Conservation (phyloP, 129 eudicot genomes). For the Dittrichia graveolens region DNA sequence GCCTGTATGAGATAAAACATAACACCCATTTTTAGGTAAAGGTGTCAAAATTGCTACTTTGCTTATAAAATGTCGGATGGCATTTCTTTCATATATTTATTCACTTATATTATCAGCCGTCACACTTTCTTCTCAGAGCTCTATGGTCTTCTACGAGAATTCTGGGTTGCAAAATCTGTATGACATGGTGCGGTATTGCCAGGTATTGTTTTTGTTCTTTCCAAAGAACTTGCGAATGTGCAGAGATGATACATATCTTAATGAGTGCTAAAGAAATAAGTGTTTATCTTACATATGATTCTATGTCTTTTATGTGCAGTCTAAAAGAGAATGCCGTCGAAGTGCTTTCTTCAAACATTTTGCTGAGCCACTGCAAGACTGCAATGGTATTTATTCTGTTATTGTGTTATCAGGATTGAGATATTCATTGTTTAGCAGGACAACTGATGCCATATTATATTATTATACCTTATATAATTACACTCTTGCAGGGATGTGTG, state of each 20-base stretch:
- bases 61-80: constrained; percentile 10
- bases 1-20: neutral
- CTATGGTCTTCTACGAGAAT: constrained; percentile 98
- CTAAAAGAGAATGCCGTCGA: constrained; percentile 77
- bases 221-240: constrained; percentile 18
- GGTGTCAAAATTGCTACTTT: neutral
- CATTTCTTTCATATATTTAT: neutral
- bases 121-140: constrained; percentile 62
- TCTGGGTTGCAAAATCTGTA: constrained; percentile 88
- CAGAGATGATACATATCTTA: constrained; percentile 15
- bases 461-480: constrained; percentile 5
- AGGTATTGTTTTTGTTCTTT: constrained; percentile 47
- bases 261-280: constrained; percentile 10
- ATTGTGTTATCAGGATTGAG: neutral
- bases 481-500: constrained; percentile 82
- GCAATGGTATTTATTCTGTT: constrained; percentile 63
- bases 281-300: constrained; percentile 9
- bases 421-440: neutral
- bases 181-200: constrained; percentile 88
- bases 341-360: constrained; percentile 89
- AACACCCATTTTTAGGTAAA: neutral
- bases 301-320: constrained; percentile 40
- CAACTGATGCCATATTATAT: constrained; percentile 7
- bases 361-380: constrained; percentile 91
- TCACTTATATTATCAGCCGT: constrained; percentile 2